Percentiles rank a stretch among this genome's conserved stretches.
These are phyloP conservation scores for Venustampulla echinocandica DNA, from an alignment of 495 filamentous ascomycete genomes.

Conservation along the genomic window DNA sequence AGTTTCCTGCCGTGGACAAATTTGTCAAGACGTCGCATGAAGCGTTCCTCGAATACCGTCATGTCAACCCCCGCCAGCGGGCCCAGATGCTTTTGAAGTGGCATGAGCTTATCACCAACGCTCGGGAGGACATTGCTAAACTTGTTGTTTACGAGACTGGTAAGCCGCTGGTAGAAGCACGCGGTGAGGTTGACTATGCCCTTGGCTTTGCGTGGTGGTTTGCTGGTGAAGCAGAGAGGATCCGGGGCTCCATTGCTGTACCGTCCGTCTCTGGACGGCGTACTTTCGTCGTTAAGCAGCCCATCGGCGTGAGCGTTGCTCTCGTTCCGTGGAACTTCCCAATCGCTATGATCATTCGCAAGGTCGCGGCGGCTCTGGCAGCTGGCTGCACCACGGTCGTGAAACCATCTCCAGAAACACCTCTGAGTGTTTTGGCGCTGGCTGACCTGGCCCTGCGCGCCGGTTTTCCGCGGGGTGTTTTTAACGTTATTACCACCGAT, in stretches of 20 bases:
- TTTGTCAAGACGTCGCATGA: too few species aligned
- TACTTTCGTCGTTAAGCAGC: conserved; percentile 25
- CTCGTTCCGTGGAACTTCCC: conserved; percentile 39
- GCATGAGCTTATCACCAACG: too few species aligned
- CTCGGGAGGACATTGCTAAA: too few species aligned
- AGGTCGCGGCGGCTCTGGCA: conserved; percentile 30
- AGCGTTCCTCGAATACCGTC: too few species aligned
- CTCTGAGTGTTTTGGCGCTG: conserved; percentile 42
- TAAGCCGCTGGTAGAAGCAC: conserved; percentile 46
- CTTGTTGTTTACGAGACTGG: too few species aligned
- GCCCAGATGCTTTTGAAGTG: too few species aligned
- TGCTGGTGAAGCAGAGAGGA: conserved; percentile 45
- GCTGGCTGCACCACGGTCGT: conserved; percentile 53
- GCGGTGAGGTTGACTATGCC: conserved; percentile 47
- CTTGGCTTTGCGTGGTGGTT: conserved; percentile 55
- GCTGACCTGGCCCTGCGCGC: conserved; percentile 47
- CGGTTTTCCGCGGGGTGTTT: conserved; percentile 44
- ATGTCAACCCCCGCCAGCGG: too few species aligned
- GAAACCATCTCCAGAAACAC: conserved; percentile 56
- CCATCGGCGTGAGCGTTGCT: conserved; percentile 28
- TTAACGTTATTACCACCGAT: conserved; percentile 48
- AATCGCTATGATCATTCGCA: conserved; percentile 33
- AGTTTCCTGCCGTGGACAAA: too few species aligned
- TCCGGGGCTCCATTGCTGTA: conserved; percentile 48
- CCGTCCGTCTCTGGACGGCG: conserved; percentile 12